Evolutionary conservation across 2,329 filamentous ascomycete genomes (phyloP).

Genomic region (Talaromyces sp.): DNA sequence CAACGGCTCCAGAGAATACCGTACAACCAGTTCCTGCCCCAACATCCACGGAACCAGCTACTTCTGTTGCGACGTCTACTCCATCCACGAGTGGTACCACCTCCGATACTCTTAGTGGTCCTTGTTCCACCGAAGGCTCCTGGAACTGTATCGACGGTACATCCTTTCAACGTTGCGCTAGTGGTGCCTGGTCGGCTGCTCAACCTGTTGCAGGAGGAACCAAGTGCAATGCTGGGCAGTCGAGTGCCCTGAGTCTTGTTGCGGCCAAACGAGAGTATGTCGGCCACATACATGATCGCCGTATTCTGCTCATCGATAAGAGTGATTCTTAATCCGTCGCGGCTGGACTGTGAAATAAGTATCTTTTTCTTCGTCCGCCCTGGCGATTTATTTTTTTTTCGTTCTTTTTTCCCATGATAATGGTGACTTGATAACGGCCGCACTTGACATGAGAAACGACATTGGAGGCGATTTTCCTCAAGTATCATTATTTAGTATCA

Average conservation of each 20-base stretch:
- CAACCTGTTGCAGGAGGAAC: constrained; percentile 54
- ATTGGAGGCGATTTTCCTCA: background rate
- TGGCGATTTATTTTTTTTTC: background rate
- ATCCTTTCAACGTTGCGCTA: constrained; percentile 61
- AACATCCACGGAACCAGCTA: background rate
- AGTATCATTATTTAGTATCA: background rate
- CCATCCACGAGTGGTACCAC: constrained; percentile 13
- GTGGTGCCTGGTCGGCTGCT: constrained; percentile 52
- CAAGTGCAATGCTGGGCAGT: constrained; percentile 45
- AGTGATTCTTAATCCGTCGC: background rate
- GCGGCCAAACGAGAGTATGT: constrained; percentile 20
- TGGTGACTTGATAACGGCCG: background rate
- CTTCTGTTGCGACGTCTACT: background rate
- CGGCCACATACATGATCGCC: constrained; percentile 12
- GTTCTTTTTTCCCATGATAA: background rate
- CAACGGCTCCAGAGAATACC: constrained; percentile 21
- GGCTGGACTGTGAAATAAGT: background rate
- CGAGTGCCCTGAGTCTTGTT: constrained; percentile 25
- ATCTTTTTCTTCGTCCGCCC: constrained; percentile 1
- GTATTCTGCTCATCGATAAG: constrained; percentile 5
- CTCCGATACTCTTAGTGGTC: constrained; percentile 36
- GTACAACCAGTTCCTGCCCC: constrained; percentile 9
- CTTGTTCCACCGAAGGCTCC: constrained; percentile 53
- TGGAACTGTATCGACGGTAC: constrained; percentile 58
- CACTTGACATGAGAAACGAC: background rate